Conservation (phyloP, 1,284 basidiomycete genomes). For the Pascua guehoae region DNA sequence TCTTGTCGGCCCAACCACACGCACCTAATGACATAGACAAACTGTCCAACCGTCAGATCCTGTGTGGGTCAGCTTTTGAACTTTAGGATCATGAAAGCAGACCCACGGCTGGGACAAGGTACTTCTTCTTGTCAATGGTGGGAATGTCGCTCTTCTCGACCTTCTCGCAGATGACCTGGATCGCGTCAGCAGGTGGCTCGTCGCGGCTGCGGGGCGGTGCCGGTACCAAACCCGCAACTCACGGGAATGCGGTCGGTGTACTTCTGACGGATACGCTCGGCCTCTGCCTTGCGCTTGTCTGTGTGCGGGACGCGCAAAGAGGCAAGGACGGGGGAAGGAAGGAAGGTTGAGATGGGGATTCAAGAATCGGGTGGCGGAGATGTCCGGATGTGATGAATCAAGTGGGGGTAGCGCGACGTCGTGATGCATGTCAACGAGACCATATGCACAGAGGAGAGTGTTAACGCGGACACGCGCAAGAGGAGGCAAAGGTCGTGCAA, state of each 20-base stretch:
- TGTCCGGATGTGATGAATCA: no score
- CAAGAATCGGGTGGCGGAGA: no score
- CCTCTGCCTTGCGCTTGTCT: constrained; percentile 98
- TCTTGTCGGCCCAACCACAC: constrained; percentile 1
- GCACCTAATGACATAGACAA: constrained; percentile 90
- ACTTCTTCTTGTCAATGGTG: constrained; percentile 99
- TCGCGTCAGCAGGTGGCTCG: not conserved
- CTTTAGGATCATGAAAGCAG: not conserved
- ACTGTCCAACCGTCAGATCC: constrained; percentile 98
- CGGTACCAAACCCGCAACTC: constrained; percentile 44
- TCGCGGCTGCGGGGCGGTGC: not conserved
- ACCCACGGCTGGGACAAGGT: constrained; percentile 87
- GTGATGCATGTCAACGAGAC: not conserved
- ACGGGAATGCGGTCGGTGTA: constrained; percentile 98
- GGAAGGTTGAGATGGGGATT: not conserved
- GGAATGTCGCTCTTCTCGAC: constrained; percentile 98
- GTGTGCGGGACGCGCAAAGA: constrained; percentile 12
- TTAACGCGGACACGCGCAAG: constrained; percentile 1
- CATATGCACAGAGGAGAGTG: no score
- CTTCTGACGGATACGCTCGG: constrained; percentile 93
- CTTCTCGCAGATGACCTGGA: constrained; percentile 98
- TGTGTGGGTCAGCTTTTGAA: constrained; percentile 43
- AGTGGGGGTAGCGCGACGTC: not conserved
- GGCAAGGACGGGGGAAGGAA: not conserved
- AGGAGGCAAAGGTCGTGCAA: not conserved